Base-by-base conservation (phyloP, 2,329 filamentous ascomycete genomes). In the Colletotrichum tabaci region DNA sequence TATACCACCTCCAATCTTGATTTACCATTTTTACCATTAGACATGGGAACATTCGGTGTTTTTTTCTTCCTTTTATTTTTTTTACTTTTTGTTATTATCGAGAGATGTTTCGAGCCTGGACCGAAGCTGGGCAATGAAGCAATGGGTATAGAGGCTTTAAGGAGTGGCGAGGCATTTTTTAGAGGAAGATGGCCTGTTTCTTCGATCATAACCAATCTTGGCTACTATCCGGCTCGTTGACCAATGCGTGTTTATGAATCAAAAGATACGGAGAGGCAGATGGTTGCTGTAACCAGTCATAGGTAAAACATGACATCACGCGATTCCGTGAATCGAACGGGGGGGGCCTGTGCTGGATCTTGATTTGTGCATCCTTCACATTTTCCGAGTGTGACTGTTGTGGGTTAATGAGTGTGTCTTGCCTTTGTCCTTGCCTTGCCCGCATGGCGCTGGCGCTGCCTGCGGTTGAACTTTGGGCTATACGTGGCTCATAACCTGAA, bases 11-110 rank as follows among this genome's bases (percentile, higher is more conserved):
- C 38, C 26, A 21, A 42, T 52, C 35, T 42, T 61, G 38, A 26
- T 62, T 61, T 40, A 50, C n/a, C n/a, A 62, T n/a, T 50, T 40
- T 40, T 23, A 62, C 50, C 35, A 52, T 42, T 62, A 62, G 60
- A 52, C 60, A 26, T 52, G 46, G 35, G 46, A 42, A 26, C 35
- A 58, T 58, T 9, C n/a, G 9, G 8, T n/a, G 15, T 46, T 60
- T 35, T 46, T 8, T 46, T 13, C 21, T 40, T 38, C 49, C 26
- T 12, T 40, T 12, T 13, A 38, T 10, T 38, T 38, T 38, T 10
- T 38, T 2, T 9, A 30, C 4, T 30, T 30, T 30, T 30, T 30
- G 26, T 30, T 30, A 6, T 35, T 8, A 9, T 3, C 10, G 35
- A 38, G 35, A 30, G 13, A 21, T 15, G 13, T 26, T 42, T 18